Evolutionary conservation across 1,284 basidiomycete genomes (phyloP), one percentile per base, ranked within the genome.

Genomic region (Sphagnurus paluster): DNA sequence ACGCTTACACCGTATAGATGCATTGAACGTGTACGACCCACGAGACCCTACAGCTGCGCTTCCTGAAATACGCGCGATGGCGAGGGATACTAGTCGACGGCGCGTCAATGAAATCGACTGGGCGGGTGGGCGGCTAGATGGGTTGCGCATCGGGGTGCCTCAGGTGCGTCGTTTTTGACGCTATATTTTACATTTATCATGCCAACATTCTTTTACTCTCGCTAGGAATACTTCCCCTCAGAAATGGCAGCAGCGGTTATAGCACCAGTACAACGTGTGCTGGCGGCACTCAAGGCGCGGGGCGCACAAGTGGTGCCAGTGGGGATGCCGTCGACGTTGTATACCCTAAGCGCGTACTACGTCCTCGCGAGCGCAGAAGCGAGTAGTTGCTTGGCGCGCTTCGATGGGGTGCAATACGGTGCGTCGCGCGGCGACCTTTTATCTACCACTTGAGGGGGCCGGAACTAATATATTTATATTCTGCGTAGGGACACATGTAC

Each of bases 301-400:
- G 94, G 94, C 0, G 93, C 92, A 0, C 69, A 71, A 0, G 58
- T 98, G 14, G 66, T 84, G 0, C 77, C 90, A 0, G 82, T 98
- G 1, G 86, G 86, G 6, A 72, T 98, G 14, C 91, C 93, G 0
- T 78, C 79, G 2, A 90, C 91, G 0, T 71, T 69, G 1, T 88
- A 87, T 56, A 90, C 92, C 0, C 72, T 98, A 1, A 91, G 93
- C 42, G 90, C 94, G 4, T 99, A 99, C 72, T 99, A 99, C 61
- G 90, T 98, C 9, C 77, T 98, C 16, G 91, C 96, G 0, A 90
- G 84, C 50, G 94, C 97, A 0, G 97, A 99, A 62, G 96, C 95
- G 0, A 90, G 90, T 54, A 95, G 91, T 54, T 98, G 97, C 61
- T 72, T 99, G 30, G 93, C 90, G 1, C 76, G 93, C 26, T 99